Base-by-base conservation (phyloP, 257 asterid species). In the Solanum lignicaule region DNA sequence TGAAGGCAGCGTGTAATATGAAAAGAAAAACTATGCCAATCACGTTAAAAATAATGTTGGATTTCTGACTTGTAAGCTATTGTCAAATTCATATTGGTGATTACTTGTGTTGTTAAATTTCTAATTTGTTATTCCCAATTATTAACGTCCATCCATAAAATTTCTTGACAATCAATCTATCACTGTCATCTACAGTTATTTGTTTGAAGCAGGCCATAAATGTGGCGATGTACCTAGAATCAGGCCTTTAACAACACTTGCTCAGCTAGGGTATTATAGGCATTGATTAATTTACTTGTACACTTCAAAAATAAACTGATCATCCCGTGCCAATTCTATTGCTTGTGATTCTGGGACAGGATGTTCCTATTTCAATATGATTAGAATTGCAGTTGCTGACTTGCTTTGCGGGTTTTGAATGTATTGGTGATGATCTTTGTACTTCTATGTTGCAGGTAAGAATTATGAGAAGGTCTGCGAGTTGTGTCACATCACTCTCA, bases 391-490 rank as follows among this genome's bases (percentile, higher is more conserved):
- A 16, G 41, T 46, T 82, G 39, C 43, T 81, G 27, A 18, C 85
- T 48, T 48, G 29, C 12, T 35, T 29, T 5, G 2, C 38, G 3
- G 27, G 60, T 29, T 82, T 48, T 48, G 39, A 16, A 31, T 82
- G 85, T 9, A 18, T 31, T 46, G 1, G 6, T 46, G 21, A 20
- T 48, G 29, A 82, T 3, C 36, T 71, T 25, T 12, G 33, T 11
- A 76, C 41, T 88, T 88, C 35, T 89, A 66, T 72, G 75, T 52
- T 92, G 81, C 78, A 95, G 98, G 98, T 87, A 94, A 94, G 92
- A 90, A 87, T 48, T 93, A 93, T 72, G 98, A 95, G 93, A 95
- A 92, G 95, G 95, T 95, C 46, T 97, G 99, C 55, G 98, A 95
- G 89, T 85, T 93, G 55, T 95, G 98, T 87, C 95, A 91, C 92